phyloP scores from a whole-genome alignment of 2,329 filamentous ascomycete genomes.

The Boeremia lycopersici region DNA sequence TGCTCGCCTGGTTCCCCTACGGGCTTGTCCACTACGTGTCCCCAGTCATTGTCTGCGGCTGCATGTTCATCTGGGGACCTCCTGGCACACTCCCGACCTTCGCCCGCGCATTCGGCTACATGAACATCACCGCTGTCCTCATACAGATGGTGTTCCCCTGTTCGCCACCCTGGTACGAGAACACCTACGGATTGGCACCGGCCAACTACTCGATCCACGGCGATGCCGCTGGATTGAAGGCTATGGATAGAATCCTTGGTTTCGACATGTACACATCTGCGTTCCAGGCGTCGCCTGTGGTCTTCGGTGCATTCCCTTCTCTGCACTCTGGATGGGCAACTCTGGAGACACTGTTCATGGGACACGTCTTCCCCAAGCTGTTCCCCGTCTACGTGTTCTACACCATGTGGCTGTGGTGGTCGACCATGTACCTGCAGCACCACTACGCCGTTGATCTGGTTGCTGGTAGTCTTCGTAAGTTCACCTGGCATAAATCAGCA shows the following conservation, averaged over 20 bases:
- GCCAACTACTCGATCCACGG: constrained; percentile 92
- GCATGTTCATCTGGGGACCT: constrained; percentile 88
- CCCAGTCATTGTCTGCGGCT: constrained; percentile 75
- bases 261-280: constrained; percentile 91
- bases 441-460: constrained; percentile 96
- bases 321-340: constrained; percentile 89
- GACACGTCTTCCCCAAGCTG: constrained; percentile 84
- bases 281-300: constrained; percentile 87
- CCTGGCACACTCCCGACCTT: constrained; percentile 85
- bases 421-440: constrained; percentile 97
- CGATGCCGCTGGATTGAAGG: constrained; percentile 85
- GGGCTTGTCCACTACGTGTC: constrained; percentile 89
- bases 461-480: constrained; percentile 71
- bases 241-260: constrained; percentile 87
- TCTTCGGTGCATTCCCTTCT: constrained; percentile 94
- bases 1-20: constrained; percentile 93
- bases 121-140: constrained; percentile 85
- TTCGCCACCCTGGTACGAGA: constrained; percentile 97
- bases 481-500: not conserved
- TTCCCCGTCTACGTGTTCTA: constrained; percentile 82
- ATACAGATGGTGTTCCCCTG: constrained; percentile 92
- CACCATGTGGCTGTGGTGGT: constrained; percentile 95
- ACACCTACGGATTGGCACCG: constrained; percentile 85
- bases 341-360: constrained; percentile 90
- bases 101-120: constrained; percentile 86